Evolutionary conservation across 2,329 filamentous ascomycete species (phyloP), one percentile per base, ranked within the genome.

Genomic region (Pseudofabraea citricarpa): DNA sequence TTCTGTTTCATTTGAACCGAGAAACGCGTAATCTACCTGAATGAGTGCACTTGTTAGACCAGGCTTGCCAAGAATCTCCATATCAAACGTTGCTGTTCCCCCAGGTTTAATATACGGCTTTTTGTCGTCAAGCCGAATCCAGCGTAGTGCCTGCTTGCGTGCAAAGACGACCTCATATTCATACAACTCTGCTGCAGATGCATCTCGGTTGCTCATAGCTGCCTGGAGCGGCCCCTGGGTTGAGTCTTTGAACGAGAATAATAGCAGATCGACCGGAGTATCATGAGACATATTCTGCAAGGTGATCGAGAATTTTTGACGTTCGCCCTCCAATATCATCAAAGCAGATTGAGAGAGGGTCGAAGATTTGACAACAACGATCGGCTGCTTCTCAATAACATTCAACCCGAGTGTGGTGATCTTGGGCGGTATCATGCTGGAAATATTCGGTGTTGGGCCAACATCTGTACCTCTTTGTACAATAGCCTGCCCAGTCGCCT

Each of bases 241-340:
- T 1, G 90, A 94, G 65, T 96, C 90, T 54, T 90, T 83, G 61
- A 95, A 95, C 0, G 88, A 90, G 47, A 96, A 89, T 20, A 93
- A 74, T 26, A 96, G 69, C 43, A 97, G 83, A 58, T 95, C 88
- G 1, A 88, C 87, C 1, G 87, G 73, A 2, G 85, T 90, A 1
- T 73, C 69, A 6, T 60, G 53, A 1, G 89, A 93, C 7, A 80
- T 71, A 52, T 98, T 98, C 52, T 85, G 78, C 12, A 97, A 68
- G 0, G 85, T 90, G 13, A 96, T 75, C 0, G 79, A 83, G 58
- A 97, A 94, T 1, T 72, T 71, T 54, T 82, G 83, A 18, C 77
- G 78, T 64, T 98, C 91, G 33, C 93, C 93, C 66, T 97, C 91
- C 5, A 98, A 72, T 9, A 98, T 76, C 90, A 95, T 96, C 26